These are phyloP conservation scores for Streptanthus diversifolius DNA, from an alignment of 345 rosid species.

Conservation along the genomic window DNA sequence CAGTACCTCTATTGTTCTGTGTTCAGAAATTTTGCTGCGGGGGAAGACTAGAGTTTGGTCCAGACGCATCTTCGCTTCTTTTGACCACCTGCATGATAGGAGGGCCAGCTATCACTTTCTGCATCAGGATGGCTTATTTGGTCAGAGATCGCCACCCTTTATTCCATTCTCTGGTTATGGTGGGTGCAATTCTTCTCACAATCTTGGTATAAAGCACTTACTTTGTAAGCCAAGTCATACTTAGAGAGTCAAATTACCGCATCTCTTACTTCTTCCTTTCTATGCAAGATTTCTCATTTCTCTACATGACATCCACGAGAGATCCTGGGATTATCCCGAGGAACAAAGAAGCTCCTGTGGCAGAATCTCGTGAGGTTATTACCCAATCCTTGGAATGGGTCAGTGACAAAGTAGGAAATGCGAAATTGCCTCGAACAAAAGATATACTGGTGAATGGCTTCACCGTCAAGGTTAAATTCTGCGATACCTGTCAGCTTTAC, in stretches of 20 bases:
- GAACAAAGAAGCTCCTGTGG: slow-evolving; percentile 36
- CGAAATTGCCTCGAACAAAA: slow-evolving; percentile 57
- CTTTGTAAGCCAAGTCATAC: background rate
- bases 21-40: slow-evolving; percentile 76
- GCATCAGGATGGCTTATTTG: slow-evolving; percentile 42
- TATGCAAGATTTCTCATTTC: slow-evolving; percentile 59
- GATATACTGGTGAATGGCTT: slow-evolving; percentile 55
- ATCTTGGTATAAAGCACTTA: slow-evolving; percentile 42
- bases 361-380: slow-evolving; percentile 37
- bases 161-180: slow-evolving; percentile 34
- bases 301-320: slow-evolving; percentile 64
- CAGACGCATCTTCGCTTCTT: slow-evolving; percentile 69
- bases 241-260: background rate
- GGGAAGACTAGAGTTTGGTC: slow-evolving; percentile 84
- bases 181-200: slow-evolving; percentile 47
- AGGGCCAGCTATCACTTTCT: slow-evolving; percentile 69
- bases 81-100: slow-evolving; percentile 57
- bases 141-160: slow-evolving; percentile 29
- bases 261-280: background rate
- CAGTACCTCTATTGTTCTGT: background rate
- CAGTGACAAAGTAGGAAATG: slow-evolving; percentile 31
- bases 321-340: slow-evolving; percentile 88
- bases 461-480: slow-evolving; percentile 66
- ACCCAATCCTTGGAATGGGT: slow-evolving; percentile 59
- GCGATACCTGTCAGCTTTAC: slow-evolving; percentile 76